phyloP scores from a whole-genome alignment of 2,329 filamentous ascomycete species.

The Hysterium pulicare region DNA sequence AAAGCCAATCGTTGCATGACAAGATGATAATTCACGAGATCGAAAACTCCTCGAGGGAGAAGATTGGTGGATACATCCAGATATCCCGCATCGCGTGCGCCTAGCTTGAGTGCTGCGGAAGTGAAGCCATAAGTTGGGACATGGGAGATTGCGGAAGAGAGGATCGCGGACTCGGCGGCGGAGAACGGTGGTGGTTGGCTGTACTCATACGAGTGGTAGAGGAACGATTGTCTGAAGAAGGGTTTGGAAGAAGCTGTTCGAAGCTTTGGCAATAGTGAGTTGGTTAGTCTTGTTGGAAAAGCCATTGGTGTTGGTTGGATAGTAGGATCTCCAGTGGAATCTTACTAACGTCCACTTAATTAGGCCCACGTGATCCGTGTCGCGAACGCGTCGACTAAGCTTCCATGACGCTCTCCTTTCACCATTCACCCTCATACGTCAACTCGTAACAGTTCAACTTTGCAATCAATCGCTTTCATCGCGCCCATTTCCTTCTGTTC shows the following conservation, averaged over 20 bases:
- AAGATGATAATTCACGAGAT: constrained; percentile 76
- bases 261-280: constrained; percentile 20
- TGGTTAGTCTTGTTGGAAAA: constrained; percentile 20
- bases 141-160: constrained; percentile 74
- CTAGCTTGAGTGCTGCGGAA: constrained; percentile 65
- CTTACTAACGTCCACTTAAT: too few species aligned
- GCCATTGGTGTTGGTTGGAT: constrained; percentile 27
- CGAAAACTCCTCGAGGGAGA: constrained; percentile 75
- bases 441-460: too few species aligned
- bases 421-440: too few species aligned
- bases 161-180: constrained; percentile 68
- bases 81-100: constrained; percentile 80
- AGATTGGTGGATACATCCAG: constrained; percentile 82
- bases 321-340: too few species aligned
- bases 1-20: constrained; percentile 63
- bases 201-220: constrained; percentile 37
- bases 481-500: too few species aligned
- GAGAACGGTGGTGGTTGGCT: constrained; percentile 58
- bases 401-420: too few species aligned
- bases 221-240: constrained; percentile 16
- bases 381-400: too few species aligned
- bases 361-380: too few species aligned
- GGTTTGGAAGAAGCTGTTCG: constrained; percentile 17
- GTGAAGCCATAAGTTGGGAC: constrained; percentile 84
- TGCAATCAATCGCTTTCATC: too few species aligned